phyloP scores from a whole-genome alignment of 257 asterid species.

The Sherardia arvensis region DNA sequence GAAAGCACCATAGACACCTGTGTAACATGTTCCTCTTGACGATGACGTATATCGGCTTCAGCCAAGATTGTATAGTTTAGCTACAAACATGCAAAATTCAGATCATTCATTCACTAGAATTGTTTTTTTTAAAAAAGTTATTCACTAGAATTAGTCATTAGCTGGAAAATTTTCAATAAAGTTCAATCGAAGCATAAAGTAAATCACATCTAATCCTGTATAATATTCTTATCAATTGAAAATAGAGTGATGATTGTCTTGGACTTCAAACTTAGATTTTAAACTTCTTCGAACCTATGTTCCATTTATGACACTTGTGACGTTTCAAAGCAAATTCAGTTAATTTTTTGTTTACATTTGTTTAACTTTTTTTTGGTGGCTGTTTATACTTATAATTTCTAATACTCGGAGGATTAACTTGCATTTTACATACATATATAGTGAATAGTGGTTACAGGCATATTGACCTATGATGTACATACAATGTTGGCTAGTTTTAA shows the following conservation, averaged over 20 bases:
- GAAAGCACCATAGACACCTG: constrained; percentile 77
- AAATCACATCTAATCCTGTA: neutral
- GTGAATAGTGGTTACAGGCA: neutral
- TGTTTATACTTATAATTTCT: too few species aligned
- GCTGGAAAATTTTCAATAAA: neutral
- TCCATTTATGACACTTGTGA: neutral
- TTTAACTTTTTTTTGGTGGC: too few species aligned
- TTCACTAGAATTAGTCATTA: neutral
- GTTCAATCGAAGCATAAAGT: constrained; percentile 3
- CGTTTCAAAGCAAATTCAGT: neutral
- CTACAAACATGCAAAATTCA: constrained; percentile 25
- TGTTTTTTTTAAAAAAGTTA: too few species aligned
- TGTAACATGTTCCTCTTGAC: constrained; percentile 70
- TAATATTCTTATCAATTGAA: neutral
- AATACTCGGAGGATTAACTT: neutral
- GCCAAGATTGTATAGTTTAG: constrained; percentile 55
- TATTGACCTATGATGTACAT: neutral
- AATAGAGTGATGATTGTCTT: neutral
- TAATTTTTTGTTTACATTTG: neutral
- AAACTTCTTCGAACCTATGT: neutral
- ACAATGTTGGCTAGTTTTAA: neutral
- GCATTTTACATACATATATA: too few species aligned
- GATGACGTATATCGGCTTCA: constrained; percentile 69
- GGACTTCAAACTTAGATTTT: neutral
- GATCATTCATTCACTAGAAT: neutral